phyloP scores from a whole-genome alignment of 805 yeast species.

The Candida coleopterorum region DNA sequence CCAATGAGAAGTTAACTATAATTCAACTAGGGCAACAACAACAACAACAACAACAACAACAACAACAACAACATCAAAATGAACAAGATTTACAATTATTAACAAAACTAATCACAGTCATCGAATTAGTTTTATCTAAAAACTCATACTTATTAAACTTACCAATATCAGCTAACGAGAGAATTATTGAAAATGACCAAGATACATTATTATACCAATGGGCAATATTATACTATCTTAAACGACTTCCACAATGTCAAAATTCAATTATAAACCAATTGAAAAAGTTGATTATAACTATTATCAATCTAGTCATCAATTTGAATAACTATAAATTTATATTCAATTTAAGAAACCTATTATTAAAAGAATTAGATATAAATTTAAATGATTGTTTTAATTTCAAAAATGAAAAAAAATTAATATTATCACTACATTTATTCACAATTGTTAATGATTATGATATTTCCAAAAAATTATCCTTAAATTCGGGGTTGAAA shows the following conservation, averaged over 20 bases:
- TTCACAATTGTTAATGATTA: conserved; percentile 33
- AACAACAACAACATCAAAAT: too few relatives aligned
- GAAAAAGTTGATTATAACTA: conserved; percentile 30
- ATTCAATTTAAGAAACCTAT: conserved; percentile 10
- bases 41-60: too few relatives aligned
- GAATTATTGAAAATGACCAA: neutral
- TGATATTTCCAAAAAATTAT: conserved; percentile 26
- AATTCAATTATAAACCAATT: conserved; percentile 15
- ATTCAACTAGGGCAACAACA: conserved; percentile 2
- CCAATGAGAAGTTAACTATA: conserved; percentile 19
- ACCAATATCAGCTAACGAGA: conserved; percentile 12
- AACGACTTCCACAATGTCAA: neutral
- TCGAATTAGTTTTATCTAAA: conserved; percentile 30
- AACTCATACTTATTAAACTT: conserved; percentile 19
- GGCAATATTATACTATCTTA: conserved; percentile 21
- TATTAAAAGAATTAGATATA: conserved; percentile 14
- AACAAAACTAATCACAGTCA: conserved; percentile 21
- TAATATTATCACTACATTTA: conserved; percentile 22
- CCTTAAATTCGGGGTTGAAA: conserved; percentile 20
- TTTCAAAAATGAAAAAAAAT: neutral
- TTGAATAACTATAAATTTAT: conserved; percentile 23
- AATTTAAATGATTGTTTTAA: conserved; percentile 1
- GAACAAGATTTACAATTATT: conserved; percentile 12
- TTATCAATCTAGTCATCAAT: conserved; percentile 26
- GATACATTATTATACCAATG: conserved; percentile 24